A percentile compares a stretch with the other conserved stretches of the same genome.
These are phyloP conservation scores for Fusarium acutatum DNA, from an alignment of 2,329 filamentous ascomycete species.

Conservation along the genomic window DNA sequence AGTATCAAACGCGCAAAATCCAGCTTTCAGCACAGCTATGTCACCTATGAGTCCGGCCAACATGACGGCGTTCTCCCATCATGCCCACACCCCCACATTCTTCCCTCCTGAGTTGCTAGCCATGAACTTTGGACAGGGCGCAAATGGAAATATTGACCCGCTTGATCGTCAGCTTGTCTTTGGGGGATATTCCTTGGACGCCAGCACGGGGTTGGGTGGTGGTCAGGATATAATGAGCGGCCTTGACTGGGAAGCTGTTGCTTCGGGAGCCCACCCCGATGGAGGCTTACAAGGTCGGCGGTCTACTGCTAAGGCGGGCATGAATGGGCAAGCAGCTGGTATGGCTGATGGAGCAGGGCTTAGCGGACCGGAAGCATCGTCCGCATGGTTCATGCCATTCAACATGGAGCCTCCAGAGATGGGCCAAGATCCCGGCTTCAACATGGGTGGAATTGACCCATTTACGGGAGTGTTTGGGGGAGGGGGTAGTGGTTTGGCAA, in stretches of 20 bases:
- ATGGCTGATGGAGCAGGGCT: conserved; percentile 36
- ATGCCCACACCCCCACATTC: conserved; percentile 50
- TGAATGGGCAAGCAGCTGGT: conserved; percentile 41
- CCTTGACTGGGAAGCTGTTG: conserved; percentile 55
- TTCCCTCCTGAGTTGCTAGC: conserved; percentile 64
- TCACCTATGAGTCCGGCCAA: conserved; percentile 63
- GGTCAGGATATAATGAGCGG: conserved; percentile 53
- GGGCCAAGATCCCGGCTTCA: conserved; percentile 56
- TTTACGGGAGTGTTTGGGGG: conserved; percentile 60
- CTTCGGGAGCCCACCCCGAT: conserved; percentile 43
- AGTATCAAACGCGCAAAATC: conserved; percentile 52
- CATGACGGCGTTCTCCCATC: conserved; percentile 51
- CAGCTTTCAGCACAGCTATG: conserved; percentile 57
- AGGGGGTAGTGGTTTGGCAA: conserved; percentile 49
- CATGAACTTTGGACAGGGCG: conserved; percentile 59
- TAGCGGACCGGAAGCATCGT: conserved; percentile 58
- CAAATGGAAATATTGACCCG: conserved; percentile 67
- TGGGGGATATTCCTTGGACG: conserved; percentile 71
- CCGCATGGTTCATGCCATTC: conserved; percentile 93
- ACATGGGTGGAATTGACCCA: conserved; percentile 55
- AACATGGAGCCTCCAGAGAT: conserved; percentile 82
- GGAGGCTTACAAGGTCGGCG: conserved; percentile 40
- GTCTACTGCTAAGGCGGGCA: conserved; percentile 41
- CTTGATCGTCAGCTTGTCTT: conserved; percentile 81
- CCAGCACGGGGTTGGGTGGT: conserved; percentile 47